Evolutionary conservation across 2,329 filamentous ascomycete species (phyloP).

Genomic region (Colletotrichum sp.): DNA sequence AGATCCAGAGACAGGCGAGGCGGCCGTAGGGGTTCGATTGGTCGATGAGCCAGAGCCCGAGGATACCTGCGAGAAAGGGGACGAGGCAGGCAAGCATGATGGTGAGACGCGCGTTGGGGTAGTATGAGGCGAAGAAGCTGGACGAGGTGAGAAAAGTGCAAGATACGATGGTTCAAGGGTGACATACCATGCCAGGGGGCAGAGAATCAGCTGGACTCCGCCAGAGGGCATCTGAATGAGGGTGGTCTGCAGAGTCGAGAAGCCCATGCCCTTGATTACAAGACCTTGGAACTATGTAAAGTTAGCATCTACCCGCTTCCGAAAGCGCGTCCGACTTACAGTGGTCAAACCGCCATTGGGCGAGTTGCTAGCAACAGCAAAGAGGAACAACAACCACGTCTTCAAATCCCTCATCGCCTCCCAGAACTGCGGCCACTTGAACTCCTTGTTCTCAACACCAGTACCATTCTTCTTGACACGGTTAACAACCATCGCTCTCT

Average conservation of each 20-base stretch:
- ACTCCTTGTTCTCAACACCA: constrained; percentile 75
- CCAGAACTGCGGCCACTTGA: constrained; percentile 69
- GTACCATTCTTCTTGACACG: constrained; percentile 77
- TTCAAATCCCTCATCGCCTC: constrained; percentile 54
- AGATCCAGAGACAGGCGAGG: constrained; percentile 31
- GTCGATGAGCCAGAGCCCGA: constrained; percentile 20
- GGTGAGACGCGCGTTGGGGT: constrained; percentile 17
- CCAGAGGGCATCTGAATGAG: constrained; percentile 75
- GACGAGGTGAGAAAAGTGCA: not conserved
- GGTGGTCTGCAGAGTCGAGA: constrained; percentile 61
- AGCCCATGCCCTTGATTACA: constrained; percentile 69
- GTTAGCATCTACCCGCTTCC: too few relatives aligned
- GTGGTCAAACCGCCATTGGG: constrained; percentile 47
- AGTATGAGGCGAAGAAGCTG: constrained; percentile 15
- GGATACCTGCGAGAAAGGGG: constrained; percentile 20
- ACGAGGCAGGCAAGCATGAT: constrained; percentile 22
- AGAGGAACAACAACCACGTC: constrained; percentile 63
- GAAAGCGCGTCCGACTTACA: too few relatives aligned
- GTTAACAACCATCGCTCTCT: constrained; percentile 71
- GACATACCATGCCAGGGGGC: constrained; percentile 7
- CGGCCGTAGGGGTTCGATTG: constrained; percentile 22
- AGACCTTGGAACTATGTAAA: constrained; percentile 70
- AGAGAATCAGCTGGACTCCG: constrained; percentile 8
- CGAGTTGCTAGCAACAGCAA: constrained; percentile 68
- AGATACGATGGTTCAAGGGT: too few relatives aligned